Evolutionary conservation across 2,329 filamentous ascomycete species (phyloP), one percentile per base, ranked within the genome.

Genomic region (Ophiocordyceps robertsii): DNA sequence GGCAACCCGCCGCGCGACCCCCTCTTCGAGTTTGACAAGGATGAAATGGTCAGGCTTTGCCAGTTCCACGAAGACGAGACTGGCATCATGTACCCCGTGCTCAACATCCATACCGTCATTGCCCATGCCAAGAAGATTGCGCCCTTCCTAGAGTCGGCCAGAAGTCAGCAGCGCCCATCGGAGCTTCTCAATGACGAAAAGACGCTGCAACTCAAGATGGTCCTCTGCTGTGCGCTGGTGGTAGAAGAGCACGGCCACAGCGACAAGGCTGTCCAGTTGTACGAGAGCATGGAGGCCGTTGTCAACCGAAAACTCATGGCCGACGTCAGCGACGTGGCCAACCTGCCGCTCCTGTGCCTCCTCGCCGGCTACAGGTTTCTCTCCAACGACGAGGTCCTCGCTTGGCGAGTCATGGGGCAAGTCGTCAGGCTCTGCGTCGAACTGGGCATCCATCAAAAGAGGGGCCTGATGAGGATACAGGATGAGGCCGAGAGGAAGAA

Each of bases 21-120:
- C 0, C 73, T 96, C 27, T 89, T 87, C 77, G 71, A 79, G 8
- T 75, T 93, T 39, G 75, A 75, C 42, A 80, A 82, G 53, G 78
- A 88, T 31, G 88, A 95, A 55, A 85, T 92, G 53, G 60, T 90
- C 17, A 77, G 86, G 1, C 64, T 95, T 13, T 86, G 85, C 49
- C 72, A 76, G 13, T 68, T 93, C 0, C 90, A 92, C 55, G 84
- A 94, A 50, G 88, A 95, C 53, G 89, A 95, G 57, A 81, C 93
- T 53, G 86, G 86, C 37, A 75, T 90, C 53, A 93, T 95, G 86
- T 95, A 94, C 58, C 90, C 90, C 0, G 75, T 95, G 4, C 61
- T 94, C 38, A 75, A 85, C 50, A 82, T 94, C 31, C 75, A 83
- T 36, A 71, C 72, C 36, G 67, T 93, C 33, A 78, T 84, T 32